Evolutionary conservation across 2,329 filamentous ascomycete species (phyloP).

Genomic region (Aaosphaeria arxii): DNA sequence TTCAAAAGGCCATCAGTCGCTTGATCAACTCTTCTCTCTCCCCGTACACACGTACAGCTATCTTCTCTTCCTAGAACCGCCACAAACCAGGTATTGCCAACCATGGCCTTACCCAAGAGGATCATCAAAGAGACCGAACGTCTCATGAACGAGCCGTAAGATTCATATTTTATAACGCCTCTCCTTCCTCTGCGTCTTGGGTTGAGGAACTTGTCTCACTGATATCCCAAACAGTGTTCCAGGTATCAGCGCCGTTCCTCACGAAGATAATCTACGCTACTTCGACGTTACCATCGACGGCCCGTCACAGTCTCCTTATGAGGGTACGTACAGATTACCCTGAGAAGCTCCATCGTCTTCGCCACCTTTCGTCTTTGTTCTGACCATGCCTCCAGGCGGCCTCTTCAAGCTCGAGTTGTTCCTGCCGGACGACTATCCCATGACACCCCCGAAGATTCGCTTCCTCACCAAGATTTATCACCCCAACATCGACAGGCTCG

Average conservation of each 20-base stretch:
- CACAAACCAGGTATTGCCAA: background rate
- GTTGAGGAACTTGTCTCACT: background rate
- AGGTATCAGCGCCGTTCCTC: conserved; percentile 91
- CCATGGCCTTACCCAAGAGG: conserved; percentile 81
- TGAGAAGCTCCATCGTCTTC: background rate
- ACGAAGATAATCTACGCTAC: conserved; percentile 96
- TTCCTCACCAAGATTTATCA: conserved; percentile 99
- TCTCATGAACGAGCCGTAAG: conserved; percentile 93
- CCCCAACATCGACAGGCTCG: conserved; percentile 96
- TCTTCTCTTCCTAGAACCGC: too few species aligned
- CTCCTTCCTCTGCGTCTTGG: background rate
- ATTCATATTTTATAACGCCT: conserved; percentile 5
- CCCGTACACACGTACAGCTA: too few species aligned
- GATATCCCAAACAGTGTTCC: conserved; percentile 64
- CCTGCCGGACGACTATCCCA: conserved; percentile 96
- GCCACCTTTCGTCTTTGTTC: background rate
- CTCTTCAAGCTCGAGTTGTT: conserved; percentile 97
- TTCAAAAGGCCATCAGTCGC: too few species aligned
- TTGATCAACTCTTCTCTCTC: too few species aligned
- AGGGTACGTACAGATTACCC: conserved; percentile 60
- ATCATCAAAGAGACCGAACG: conserved; percentile 99
- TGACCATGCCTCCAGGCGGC: conserved; percentile 53
- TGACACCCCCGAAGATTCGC: conserved; percentile 97
- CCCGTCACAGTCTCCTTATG: conserved; percentile 87
- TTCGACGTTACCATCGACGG: conserved; percentile 98